Evolutionary conservation across 768 basidiomycete genomes (phyloP).

Genomic region (Lyophyllum atratum): DNA sequence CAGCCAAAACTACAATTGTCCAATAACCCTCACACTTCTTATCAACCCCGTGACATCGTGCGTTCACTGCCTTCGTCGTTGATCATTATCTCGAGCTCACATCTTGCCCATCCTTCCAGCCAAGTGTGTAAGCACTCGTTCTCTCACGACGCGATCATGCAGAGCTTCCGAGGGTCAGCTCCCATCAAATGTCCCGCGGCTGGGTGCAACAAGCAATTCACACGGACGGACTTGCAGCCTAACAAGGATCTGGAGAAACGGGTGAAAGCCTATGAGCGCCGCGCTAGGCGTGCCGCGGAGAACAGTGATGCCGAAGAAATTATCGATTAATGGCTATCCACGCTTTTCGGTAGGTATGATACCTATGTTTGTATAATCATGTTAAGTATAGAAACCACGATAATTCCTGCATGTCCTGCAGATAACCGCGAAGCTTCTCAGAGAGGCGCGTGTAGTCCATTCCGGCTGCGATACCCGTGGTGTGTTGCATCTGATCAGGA

Average conservation of each 20-base stretch:
- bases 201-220: conserved; percentile 67
- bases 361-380: conserved; percentile 12
- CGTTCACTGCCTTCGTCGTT: conserved; percentile 25
- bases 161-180: conserved; percentile 49
- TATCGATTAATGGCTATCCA: conserved; percentile 35
- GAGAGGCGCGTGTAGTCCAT: not conserved
- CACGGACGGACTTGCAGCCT: conserved; percentile 46
- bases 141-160: conserved; percentile 68
- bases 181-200: conserved; percentile 62
- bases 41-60: conserved; percentile 84
- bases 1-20: conserved; percentile 83
- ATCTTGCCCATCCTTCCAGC: conserved; percentile 35
- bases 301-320: conserved; percentile 64
- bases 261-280: conserved; percentile 58
- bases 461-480: not conserved
- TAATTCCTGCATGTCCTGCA: conserved; percentile 1
- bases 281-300: conserved; percentile 49
- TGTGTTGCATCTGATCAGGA: not conserved
- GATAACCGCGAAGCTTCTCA: not conserved
- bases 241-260: conserved; percentile 65
- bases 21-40: conserved; percentile 68
- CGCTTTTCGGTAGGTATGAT: not conserved
- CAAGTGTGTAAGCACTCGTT: conserved; percentile 80
- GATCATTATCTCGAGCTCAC: conserved; percentile 7
- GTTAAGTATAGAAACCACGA: not conserved